Evolutionary conservation across 2,329 filamentous ascomycete species (phyloP).

Genomic region (Graphilbum ipis-grandicollis): DNA sequence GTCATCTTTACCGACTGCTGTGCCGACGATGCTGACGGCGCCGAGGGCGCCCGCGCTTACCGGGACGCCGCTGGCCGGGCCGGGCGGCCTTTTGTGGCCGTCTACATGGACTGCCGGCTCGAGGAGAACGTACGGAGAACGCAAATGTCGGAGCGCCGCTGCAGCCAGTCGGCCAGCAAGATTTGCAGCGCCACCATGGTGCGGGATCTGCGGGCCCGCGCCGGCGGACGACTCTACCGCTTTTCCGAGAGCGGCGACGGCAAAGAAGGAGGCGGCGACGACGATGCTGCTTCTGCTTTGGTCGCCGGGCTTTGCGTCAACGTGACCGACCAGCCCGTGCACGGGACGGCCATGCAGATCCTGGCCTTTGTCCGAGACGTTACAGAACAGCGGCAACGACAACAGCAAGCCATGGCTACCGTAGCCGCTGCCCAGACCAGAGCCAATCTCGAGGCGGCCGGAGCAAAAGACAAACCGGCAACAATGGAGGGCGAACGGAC

Average conservation of each 20-base stretch:
- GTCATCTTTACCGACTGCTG: conserved; percentile 15
- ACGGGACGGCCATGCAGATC: conserved; percentile 14
- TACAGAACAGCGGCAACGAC: no score
- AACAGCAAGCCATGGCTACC: no score
- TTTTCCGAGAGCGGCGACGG: conserved; percentile 3
- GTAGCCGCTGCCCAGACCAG: no score
- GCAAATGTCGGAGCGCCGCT: conserved; percentile 9
- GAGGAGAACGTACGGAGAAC: conserved; percentile 12
- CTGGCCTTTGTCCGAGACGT: conserved; percentile 11
- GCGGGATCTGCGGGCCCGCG: conserved; percentile 3
- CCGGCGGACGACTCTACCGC: conserved; percentile 4
- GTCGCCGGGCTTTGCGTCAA: conserved; percentile 10
- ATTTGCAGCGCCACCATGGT: conserved; percentile 1
- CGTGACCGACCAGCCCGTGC: conserved; percentile 10
- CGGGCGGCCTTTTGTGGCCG: conserved; percentile 13
- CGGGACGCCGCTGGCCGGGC: conserved; percentile 10
- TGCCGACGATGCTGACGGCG: conserved; percentile 11
- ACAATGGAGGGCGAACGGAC: no score
- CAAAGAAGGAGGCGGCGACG: background rate
- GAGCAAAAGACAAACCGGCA: no score
- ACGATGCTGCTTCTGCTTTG: background rate
- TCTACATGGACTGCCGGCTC: conserved; percentile 11
- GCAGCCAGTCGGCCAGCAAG: conserved; percentile 4
- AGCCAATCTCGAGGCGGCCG: no score
- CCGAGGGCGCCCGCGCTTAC: conserved; percentile 10